Evolutionary conservation across 768 basidiomycete genomes (phyloP), one percentile per base, ranked within the genome.

Genomic region (Mycena chlorophos): DNA sequence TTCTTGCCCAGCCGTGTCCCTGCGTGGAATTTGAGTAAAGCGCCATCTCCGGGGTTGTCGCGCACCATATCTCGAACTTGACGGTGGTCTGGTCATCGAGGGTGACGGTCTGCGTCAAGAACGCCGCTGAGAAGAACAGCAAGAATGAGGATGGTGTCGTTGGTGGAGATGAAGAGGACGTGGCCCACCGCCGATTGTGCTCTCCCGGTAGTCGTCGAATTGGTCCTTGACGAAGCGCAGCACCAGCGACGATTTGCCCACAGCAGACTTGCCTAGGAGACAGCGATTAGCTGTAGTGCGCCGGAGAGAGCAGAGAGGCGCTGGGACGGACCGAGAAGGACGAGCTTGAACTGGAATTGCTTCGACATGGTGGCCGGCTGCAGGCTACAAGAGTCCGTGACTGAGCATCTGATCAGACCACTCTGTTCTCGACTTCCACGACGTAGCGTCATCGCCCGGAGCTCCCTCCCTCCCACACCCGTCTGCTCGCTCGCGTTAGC

Each of bases 1-100:
- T 73, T 96, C 94, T 75, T 96, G 94, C 28, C 94, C 94, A 38
- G 94, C 94, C 34, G 94, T 96, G 74, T 96, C 94, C 94, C 94
- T 94, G 57, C 26, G 22, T 10, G 16, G 30, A 17, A 6, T 56
- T 54, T 38, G 46, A 42, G 37, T 40, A 40, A 22, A 54, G 3
- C 25, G 4, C 43, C 13, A 43, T 30, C 5, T 37, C 25, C 20
- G 50, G 20, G 26, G 26, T 34, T n/a, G 53, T 3, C 52, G 69
- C 83, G 25, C 67, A 94, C 95, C 94, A 96, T 68, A 96, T 96
- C 77, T 98, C 96, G 68, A 99, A 98, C 80, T 98, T 98, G 67
- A 99, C 91, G 22, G 87, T 87, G 22, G 90, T 90, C 60, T 87
- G 85, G 68, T 94, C 89, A 45, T 94, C 89, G 37, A 97, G 81